phyloP scores from a whole-genome alignment of 2,329 filamentous ascomycete species.

The Emergomyces pasteurianus region DNA sequence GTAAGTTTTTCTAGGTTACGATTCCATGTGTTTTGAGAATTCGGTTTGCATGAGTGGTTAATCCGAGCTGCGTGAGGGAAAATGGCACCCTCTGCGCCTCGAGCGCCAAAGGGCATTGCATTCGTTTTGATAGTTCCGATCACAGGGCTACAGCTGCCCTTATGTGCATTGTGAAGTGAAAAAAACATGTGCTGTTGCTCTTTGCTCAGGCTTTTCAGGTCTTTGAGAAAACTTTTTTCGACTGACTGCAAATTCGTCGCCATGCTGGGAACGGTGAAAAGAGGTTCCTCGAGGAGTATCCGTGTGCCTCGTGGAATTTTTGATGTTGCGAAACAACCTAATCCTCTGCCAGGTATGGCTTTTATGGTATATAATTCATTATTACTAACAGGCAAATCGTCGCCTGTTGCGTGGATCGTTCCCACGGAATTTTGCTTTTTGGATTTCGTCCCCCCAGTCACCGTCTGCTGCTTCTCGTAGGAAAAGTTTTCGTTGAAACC shows the following conservation, averaged over 20 bases:
- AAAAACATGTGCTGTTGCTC: slow-evolving; percentile 5
- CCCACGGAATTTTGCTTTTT: neutral
- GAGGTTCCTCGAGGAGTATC: slow-evolving; percentile 4
- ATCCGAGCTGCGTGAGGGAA: slow-evolving; percentile 8
- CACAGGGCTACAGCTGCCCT: slow-evolving; percentile 1
- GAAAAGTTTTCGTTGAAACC: neutral
- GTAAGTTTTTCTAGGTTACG: slow-evolving; percentile 3
- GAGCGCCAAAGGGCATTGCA: slow-evolving; percentile 4
- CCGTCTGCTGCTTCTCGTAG: neutral
- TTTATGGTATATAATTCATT: slow-evolving; percentile 3
- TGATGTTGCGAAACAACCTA: slow-evolving; percentile 5
- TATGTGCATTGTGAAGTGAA: slow-evolving; percentile 4
- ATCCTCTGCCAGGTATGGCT: slow-evolving; percentile 3
- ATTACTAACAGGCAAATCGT: neutral
- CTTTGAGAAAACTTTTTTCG: neutral
- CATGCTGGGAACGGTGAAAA: slow-evolving; percentile 3
- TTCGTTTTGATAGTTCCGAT: slow-evolving; percentile 7
- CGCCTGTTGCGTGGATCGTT: neutral
- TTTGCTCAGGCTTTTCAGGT: slow-evolving; percentile 4
- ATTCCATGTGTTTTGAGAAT: slow-evolving; percentile 8
- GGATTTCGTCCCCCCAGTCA: neutral
- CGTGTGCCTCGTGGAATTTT: slow-evolving; percentile 7
- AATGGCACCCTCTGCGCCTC: slow-evolving; percentile 3
- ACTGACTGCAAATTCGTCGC: neutral
- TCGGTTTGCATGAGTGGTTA: slow-evolving; percentile 12